Conservation (phyloP, 257 asterid species). For the Orobanche coerulescens region DNA sequence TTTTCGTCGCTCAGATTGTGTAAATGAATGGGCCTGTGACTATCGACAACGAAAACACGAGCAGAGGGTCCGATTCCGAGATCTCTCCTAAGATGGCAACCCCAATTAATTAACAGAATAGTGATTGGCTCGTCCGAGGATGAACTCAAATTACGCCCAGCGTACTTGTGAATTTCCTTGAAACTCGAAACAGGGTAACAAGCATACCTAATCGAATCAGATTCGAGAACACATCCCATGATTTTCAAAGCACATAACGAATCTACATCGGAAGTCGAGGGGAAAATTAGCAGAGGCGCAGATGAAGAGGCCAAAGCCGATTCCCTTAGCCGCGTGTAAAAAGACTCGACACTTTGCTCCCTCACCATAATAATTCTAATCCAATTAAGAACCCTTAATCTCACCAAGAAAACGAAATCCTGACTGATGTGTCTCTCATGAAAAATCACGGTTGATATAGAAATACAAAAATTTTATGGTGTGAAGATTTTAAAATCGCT, state of each 20-base stretch:
- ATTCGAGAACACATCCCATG: constrained; percentile 76
- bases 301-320: constrained; percentile 63
- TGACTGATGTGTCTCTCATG: no score
- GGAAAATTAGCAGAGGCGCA: constrained; percentile 72
- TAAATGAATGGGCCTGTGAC: constrained; percentile 95
- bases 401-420: no score
- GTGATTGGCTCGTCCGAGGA: constrained; percentile 55
- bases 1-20: constrained; percentile 72
- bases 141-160: constrained; percentile 48
- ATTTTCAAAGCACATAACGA: constrained; percentile 83
- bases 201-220: constrained; percentile 93
- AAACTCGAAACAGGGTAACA: constrained; percentile 92
- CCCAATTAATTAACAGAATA: constrained; percentile 88
- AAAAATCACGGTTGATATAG: no score
- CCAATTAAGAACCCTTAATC: constrained; percentile 14
- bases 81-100: constrained; percentile 72
- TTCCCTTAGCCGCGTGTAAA: constrained; percentile 51
- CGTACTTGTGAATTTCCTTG: constrained; percentile 77
- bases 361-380: constrained; percentile 59
- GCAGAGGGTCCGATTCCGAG: constrained; percentile 55
- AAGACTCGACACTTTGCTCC: constrained; percentile 65
- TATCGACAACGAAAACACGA: constrained; percentile 78
- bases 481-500: no score
- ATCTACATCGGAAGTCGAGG: constrained; percentile 95
- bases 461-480: no score